Base-by-base conservation (phyloP, 1,284 basidiomycete species). In the Ganoderma multipileum region DNA sequence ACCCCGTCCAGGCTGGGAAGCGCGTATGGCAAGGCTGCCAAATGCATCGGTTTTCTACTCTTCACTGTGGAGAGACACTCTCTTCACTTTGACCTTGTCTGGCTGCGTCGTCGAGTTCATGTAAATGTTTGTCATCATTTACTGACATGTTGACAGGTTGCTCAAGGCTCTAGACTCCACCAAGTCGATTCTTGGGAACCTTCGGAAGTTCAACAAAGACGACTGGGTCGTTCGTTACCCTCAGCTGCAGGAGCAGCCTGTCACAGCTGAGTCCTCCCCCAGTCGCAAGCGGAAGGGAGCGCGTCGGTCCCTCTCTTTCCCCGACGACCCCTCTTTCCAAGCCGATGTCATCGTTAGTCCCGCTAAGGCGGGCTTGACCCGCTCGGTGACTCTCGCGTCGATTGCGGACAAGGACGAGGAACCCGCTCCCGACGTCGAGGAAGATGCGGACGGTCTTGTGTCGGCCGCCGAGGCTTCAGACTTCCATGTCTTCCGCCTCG, bases 141-240 rank as follows among this genome's bases (percentile, higher is more conserved):
- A 41, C 58, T 60, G 23, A 70, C 30, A 50, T 3, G 5, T 20
- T 2, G n/a, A 39, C 73, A 97, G 95, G 58, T 84, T 98, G 65
- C 85, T 94, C 36, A 83, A 84, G 55, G 94, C 92, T 28, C 89
- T 97, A 72, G 89, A 93, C 74, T 84, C 88, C 0, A 91, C 95
- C 39, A 88, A 89, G 75, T 78, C 82, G 23, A 87, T 98, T 60
- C 84, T 98, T 47, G 83, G 81, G 64, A 91, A 93, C 74, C 82
- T 98, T 39, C 89, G 89, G 69, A 83, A 86, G 70, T 97, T 97
- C 83, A 98, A 94, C 83, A 91, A 91, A 80, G 86, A 91, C 60
- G 87, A 93, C 72, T 97, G 95, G 94, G 86, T 94, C 47, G 89
- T 98, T 38, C 86, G 95, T 67, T 98, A 98, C 79, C 96, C 96